Percentiles rank a stretch among this genome's conserved stretches.
Evolutionary conservation across 75 land plant species (phyloP).

Genomic region (Cryptomeria japonica): DNA sequence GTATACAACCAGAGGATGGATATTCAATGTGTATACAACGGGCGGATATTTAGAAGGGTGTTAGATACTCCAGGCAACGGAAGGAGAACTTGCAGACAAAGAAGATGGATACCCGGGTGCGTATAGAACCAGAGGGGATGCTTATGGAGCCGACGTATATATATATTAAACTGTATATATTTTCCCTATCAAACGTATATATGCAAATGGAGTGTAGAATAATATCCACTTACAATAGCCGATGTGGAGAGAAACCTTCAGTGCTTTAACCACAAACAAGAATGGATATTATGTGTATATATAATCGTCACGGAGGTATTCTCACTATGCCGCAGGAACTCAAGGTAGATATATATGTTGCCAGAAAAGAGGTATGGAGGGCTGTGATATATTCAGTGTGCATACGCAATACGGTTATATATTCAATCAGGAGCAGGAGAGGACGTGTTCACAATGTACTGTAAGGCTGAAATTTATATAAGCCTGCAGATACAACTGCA

Average conservation of each 20-base stretch:
- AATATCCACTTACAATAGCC: no score
- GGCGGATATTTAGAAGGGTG: neutral
- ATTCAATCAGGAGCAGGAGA: no score
- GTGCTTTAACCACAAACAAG: neutral
- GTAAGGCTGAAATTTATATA: no score
- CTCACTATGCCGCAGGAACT: neutral
- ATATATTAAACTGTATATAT: neutral
- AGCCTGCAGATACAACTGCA: no score
- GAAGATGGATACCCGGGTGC: no score
- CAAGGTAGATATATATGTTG: neutral
- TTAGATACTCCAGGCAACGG: no score
- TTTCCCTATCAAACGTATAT: neutral
- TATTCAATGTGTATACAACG: neutral
- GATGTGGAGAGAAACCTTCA: neutral
- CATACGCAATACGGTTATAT: no score
- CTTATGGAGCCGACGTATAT: neutral
- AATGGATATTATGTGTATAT: neutral
- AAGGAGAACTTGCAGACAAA: no score
- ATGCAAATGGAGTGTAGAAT: no score
- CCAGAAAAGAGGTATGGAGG: neutral
- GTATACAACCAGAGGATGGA: neutral
- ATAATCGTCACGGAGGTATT: neutral
- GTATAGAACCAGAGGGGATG: neutral
- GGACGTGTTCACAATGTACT: no score
- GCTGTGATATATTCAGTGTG: neutral